These are phyloP conservation scores for Sphaerulina vaccinii DNA, from an alignment of 2,329 filamentous ascomycete species.

Conservation along the genomic window DNA sequence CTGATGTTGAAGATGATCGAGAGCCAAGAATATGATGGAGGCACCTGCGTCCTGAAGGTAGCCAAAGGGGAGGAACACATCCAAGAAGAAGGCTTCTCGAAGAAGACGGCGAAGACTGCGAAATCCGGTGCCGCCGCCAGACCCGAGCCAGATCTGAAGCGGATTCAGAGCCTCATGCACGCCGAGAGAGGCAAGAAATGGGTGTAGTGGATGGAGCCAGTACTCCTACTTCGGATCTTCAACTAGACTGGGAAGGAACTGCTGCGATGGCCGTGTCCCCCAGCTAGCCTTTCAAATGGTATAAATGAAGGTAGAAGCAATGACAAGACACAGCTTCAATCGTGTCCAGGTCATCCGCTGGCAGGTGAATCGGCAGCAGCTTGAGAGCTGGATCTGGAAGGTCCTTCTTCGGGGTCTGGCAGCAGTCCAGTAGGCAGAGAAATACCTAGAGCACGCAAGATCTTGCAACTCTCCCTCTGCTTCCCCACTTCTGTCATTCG, in stretches of 20 bases:
- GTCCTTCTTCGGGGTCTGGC: conserved; percentile 8
- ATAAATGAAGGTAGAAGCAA: neutral
- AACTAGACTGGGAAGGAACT: too few species aligned
- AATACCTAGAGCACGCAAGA: conserved; percentile 30
- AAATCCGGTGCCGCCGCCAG: conserved; percentile 25
- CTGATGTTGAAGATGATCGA: conserved; percentile 26
- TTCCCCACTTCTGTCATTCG: conserved; percentile 33
- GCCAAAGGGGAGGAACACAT: conserved; percentile 21
- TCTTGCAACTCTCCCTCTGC: conserved; percentile 31
- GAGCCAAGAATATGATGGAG: conserved; percentile 24
- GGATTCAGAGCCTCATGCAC: conserved; percentile 21
- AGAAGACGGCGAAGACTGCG: conserved; percentile 18
- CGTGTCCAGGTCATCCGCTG: neutral
- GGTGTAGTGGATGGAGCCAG: conserved; percentile 8
- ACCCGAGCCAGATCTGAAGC: conserved; percentile 23
- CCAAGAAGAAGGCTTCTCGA: conserved; percentile 22
- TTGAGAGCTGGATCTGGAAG: conserved; percentile 5
- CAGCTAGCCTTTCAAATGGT: too few species aligned
- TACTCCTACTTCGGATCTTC: too few species aligned
- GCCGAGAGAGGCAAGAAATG: conserved; percentile 24
- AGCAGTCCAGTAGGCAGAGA: conserved; percentile 11
- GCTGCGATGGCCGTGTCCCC: too few species aligned
- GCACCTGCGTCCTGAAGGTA: conserved; percentile 25
- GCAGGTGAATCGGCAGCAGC: conserved; percentile 2
- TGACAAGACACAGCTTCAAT: neutral